Evolutionary conservation across 2,329 filamentous ascomycete species (phyloP), one percentile per base, ranked within the genome.

Genomic region (Trichoderma hamatum): DNA sequence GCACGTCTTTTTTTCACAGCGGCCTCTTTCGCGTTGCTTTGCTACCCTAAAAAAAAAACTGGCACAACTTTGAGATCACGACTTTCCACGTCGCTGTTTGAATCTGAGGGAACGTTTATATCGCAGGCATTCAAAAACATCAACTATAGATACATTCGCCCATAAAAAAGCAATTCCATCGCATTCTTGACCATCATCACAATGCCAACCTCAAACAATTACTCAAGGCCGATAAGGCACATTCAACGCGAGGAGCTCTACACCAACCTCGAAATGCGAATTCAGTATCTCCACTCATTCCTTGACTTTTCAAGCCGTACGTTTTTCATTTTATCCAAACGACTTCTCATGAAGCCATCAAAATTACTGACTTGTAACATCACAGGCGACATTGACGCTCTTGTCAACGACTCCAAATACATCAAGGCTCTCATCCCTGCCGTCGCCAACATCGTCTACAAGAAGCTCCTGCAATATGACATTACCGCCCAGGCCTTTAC

Each of bases 401-500:
- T 94, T 46, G 84, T 87, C 16, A 83, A 84, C 3, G 91, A 91
- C 71, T 84, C 88, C 70, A 93, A 93, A 78, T 93, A 93, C 80
- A 90, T 94, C 81, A 91, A 91, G 75, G 88, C 90, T n/a, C 86
- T 95, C 36, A 93, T 95, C 72, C 93, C 93, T 1, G 90, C 92
- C 56, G 86, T 96, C 26, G 92, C 95, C 75, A 93, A 94, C 79
- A 92, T 94, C 70, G 91, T 95, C 39, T 96, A 95, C 82, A 89
- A 89, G 76, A 95, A 95, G 77, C 85, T 96, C 0, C 83, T 95
- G 13, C 87, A 89, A 75, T 92, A 92, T 79, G 92, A 95, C 76
- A 92, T 95, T 78, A 96, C 92, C 4, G 91, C 92, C 1, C 87
- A 91, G 65, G 91, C 91, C 16, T 93, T 95, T 77, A 85, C 88